Base-by-base conservation (phyloP, 306 rosid genomes). In the Prinsepia uniflora region DNA sequence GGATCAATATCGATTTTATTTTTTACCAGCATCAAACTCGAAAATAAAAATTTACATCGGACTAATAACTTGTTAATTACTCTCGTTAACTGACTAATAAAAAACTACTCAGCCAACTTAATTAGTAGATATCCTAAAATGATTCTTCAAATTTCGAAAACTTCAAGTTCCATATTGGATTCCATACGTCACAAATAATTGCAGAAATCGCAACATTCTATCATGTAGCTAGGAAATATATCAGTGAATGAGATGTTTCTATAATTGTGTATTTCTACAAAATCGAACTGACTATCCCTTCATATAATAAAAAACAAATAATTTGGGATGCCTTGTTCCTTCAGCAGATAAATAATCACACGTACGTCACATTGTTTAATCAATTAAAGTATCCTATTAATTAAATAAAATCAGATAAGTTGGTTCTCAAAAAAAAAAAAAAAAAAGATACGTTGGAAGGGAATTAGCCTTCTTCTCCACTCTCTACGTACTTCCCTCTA, bases 401-500 rank as follows among this genome's bases (percentile, higher is more conserved):
- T 46, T 10, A 46, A 46, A 47, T 10, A 46, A 46, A 47, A 47
- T 47, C 50, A 47, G 15, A 47, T 48, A 7, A 17, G 53, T 14
- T 2, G 6, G 18, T 14, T 15, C 53, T 48, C 6, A 15, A 5
- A 30, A 30, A 3, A 30, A 30, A 24, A 24, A 24, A 30, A 30
- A 30, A 30, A 30, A 0, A 2, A 74, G 83, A 15, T 39, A 59
- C 19, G 19, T 30, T n/a, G 12, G 66, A 58, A 58, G 14, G 44
- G 6, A 55, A 70, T 11, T 24, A 22, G 49, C 46, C 22, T 30
- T 46, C 65, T 48, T 22, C 12, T n/a, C 13, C 48, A 54, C 52
- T 34, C 36, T 42, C 74, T 80, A 30, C n/a, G n/a, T n/a, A n/a
- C 36, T 42, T 39, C 56, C 13, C 42, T 53, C 78, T 80, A 80